Evolutionary conservation across 768 basidiomycete species (phyloP).

Genomic region (Boletus subcaerulescens): DNA sequence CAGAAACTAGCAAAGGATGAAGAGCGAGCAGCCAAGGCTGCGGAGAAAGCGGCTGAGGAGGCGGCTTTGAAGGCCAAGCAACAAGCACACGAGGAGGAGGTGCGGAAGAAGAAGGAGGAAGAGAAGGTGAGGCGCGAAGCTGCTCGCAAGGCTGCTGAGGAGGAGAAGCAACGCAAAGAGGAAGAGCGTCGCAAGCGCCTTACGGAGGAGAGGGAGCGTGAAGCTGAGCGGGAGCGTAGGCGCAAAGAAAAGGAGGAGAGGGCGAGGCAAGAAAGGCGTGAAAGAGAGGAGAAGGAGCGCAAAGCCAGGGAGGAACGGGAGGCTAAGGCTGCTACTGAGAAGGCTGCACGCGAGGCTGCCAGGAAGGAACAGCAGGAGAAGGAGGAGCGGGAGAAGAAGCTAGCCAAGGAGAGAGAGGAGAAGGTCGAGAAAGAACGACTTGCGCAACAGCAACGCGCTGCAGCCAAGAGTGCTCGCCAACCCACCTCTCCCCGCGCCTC

Average conservation of each 20-base stretch:
- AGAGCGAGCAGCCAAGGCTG: slow-evolving; percentile 78
- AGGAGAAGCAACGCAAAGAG: slow-evolving; percentile 78
- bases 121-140: slow-evolving; percentile 79
- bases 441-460: slow-evolving; percentile 49
- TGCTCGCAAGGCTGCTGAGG: slow-evolving; percentile 71
- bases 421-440: slow-evolving; percentile 48
- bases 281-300: slow-evolving; percentile 63
- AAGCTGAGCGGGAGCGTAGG: slow-evolving; percentile 72
- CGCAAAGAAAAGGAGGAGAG: slow-evolving; percentile 73
- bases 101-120: slow-evolving; percentile 80
- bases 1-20: slow-evolving; percentile 94
- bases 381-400: slow-evolving; percentile 65
- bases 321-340: slow-evolving; percentile 48
- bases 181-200: slow-evolving; percentile 78
- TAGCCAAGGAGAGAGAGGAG: slow-evolving; percentile 62
- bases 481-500: slow-evolving; percentile 52
- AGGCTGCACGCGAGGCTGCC: slow-evolving; percentile 39
- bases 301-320: slow-evolving; percentile 65
- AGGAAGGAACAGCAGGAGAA: slow-evolving; percentile 51
- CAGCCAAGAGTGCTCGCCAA: slow-evolving; percentile 44
- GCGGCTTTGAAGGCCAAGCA: slow-evolving; percentile 75
- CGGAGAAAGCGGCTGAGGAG: slow-evolving; percentile 85
- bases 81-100: slow-evolving; percentile 75
- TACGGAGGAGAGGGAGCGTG: slow-evolving; percentile 77
- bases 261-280: slow-evolving; percentile 45